phyloP scores from a whole-genome alignment of 202 grass and related monocot species.

The Brachypodium distachyon region DNA sequence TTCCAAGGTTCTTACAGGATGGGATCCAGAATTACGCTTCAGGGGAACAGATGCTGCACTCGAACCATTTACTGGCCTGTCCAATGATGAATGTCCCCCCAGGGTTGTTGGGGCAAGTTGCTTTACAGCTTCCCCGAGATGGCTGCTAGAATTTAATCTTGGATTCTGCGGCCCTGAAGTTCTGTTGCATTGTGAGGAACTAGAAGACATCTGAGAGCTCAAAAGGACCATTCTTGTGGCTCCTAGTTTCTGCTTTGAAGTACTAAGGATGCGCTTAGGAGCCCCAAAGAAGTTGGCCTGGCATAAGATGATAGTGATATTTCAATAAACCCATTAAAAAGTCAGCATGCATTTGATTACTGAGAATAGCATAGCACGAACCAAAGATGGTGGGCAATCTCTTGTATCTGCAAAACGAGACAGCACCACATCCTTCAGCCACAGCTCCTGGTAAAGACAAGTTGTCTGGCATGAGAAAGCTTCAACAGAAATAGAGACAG shows the following conservation, averaged over 20 bases:
- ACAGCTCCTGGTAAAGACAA: conserved; percentile 72
- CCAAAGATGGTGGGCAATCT: conserved; percentile 80
- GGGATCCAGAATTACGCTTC: conserved; percentile 47
- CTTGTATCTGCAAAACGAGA: conserved; percentile 72
- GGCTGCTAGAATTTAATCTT: conserved; percentile 55
- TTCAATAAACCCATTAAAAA: conserved; percentile 7
- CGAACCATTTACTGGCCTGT: conserved; percentile 26
- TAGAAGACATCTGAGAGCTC: conserved; percentile 33
- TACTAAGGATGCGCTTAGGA: conserved; percentile 59
- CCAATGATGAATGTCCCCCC: conserved; percentile 36
- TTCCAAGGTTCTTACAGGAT: conserved; percentile 47
- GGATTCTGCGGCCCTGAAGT: conserved; percentile 29
- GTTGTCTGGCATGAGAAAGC: conserved; percentile 40
- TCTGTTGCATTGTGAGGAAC: conserved; percentile 33
- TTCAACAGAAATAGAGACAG: conserved; percentile 23
- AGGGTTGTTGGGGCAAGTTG: conserved; percentile 75
- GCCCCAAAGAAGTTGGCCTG: conserved; percentile 81
- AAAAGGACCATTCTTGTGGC: conserved; percentile 28
- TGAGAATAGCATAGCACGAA: conserved; percentile 28
- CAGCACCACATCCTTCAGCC: conserved; percentile 77
- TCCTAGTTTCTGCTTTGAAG: conserved; percentile 52
- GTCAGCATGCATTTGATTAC: conserved; percentile 6
- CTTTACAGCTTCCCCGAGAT: conserved; percentile 85
- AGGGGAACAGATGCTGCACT: conserved; percentile 45
- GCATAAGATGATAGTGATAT: conserved; percentile 8